Evolutionary conservation across 2,329 filamentous ascomycete species (phyloP).

Genomic region (Colletotrichum spinosum): DNA sequence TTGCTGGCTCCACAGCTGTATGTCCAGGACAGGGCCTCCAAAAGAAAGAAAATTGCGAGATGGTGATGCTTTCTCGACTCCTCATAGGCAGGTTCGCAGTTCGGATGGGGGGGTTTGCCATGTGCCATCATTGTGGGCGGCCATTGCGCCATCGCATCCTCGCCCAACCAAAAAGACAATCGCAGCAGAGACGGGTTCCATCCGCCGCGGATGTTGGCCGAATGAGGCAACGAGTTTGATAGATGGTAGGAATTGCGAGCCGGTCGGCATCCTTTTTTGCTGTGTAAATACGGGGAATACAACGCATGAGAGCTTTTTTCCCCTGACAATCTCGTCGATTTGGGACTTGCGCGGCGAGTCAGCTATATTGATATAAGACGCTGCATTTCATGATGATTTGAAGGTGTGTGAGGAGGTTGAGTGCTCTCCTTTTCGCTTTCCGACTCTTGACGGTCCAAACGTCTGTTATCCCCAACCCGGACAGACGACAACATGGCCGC

Average conservation of each 20-base stretch:
- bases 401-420: too few relatives aligned
- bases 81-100: conserved; percentile 18
- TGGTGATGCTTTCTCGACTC: background rate
- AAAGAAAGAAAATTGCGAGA: background rate
- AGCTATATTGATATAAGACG: conserved; percentile 3
- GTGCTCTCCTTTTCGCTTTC: background rate
- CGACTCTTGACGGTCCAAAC: background rate
- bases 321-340: background rate
- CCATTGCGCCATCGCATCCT: conserved; percentile 30
- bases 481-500: background rate
- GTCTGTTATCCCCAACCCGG: background rate
- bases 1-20: conserved; percentile 4
- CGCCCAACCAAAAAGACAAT: conserved; percentile 16
- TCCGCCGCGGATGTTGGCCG: conserved; percentile 18
- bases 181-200: too few relatives aligned
- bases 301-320: background rate
- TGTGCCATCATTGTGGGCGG: conserved; percentile 31
- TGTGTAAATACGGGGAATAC: too few relatives aligned
- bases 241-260: background rate
- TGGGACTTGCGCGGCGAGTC: conserved; percentile 16
- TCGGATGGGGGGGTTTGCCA: conserved; percentile 7
- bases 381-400: too few relatives aligned
- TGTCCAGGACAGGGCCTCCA: conserved; percentile 2
- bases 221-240: conserved; percentile 7
- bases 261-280: background rate